Conservation (phyloP, 2,329 filamentous ascomycete species). For the Pseudogymnoascus pannorum region DNA sequence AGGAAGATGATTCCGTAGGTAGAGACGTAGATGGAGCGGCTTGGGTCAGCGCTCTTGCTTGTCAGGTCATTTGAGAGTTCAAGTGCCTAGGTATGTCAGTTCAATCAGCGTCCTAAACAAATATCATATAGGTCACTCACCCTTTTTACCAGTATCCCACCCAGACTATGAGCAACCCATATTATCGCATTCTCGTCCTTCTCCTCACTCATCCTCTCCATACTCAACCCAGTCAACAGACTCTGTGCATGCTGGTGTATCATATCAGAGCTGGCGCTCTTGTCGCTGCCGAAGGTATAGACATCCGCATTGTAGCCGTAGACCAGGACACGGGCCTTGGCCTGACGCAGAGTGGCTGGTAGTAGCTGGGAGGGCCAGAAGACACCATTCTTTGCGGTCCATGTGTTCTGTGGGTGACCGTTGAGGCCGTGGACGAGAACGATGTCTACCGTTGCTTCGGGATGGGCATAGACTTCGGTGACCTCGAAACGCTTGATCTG, state of each 20-base stretch:
- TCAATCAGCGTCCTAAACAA: not conserved
- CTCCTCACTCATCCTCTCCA: conserved; percentile 53
- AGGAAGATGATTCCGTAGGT: conserved; percentile 72
- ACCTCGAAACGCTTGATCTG: conserved; percentile 49
- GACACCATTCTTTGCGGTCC: conserved; percentile 47
- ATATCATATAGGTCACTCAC: not conserved
- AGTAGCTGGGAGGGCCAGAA: conserved; percentile 67
- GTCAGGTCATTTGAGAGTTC: conserved; percentile 58
- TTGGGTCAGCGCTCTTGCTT: conserved; percentile 52
- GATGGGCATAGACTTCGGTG: conserved; percentile 52
- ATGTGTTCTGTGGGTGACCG: conserved; percentile 57
- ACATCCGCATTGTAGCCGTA: conserved; percentile 70
- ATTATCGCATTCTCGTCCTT: conserved; percentile 60
- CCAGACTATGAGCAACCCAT: conserved; percentile 68
- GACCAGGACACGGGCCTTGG: conserved; percentile 57
- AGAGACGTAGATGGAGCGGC: conserved; percentile 63
- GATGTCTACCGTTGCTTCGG: conserved; percentile 54
- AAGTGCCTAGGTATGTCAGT: conserved; percentile 37
- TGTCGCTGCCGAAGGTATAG: conserved; percentile 39
- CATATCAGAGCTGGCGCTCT: conserved; percentile 56
- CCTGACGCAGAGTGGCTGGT: conserved; percentile 48
- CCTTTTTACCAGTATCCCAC: conserved; percentile 64
- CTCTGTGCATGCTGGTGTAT: conserved; percentile 67
- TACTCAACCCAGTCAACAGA: conserved; percentile 53
- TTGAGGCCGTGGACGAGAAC: conserved; percentile 66